Conservation (phyloP, 495 filamentous ascomycete genomes). For the Wilcoxina mikolae region DNA sequence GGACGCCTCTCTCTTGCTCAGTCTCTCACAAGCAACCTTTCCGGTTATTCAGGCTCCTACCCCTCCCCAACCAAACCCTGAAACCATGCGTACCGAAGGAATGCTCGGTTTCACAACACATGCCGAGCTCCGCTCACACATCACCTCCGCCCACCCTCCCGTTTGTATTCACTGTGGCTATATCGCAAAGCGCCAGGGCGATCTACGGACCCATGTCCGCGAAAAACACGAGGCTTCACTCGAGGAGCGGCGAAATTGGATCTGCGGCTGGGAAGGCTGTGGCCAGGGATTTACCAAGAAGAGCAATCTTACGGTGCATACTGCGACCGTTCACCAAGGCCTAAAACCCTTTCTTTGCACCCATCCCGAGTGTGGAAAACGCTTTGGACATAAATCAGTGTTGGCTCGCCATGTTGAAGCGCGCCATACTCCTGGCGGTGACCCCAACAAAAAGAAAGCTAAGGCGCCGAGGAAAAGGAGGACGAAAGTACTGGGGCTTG, state of each 20-base stretch:
- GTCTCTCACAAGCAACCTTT: constrained; percentile 2
- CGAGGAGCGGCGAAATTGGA: constrained; percentile 46
- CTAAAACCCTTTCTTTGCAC: constrained; percentile 24
- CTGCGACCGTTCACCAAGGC: constrained; percentile 58
- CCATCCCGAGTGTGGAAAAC: constrained; percentile 12
- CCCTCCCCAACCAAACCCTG: background rate
- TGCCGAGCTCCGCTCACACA: constrained; percentile 53
- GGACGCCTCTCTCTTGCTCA: constrained; percentile 3
- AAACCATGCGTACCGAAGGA: constrained; percentile 13
- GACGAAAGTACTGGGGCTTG: constrained; percentile 8
- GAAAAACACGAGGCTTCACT: constrained; percentile 48
- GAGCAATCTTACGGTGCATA: constrained; percentile 65
- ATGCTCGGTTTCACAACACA: constrained; percentile 54
- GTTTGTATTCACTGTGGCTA: constrained; percentile 58
- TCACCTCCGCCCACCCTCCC: constrained; percentile 53
- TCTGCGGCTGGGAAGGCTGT: constrained; percentile 44
- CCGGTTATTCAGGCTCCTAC: background rate
- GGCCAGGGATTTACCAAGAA: constrained; percentile 56
- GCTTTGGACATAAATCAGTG: constrained; percentile 21
- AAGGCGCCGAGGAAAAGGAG: background rate
- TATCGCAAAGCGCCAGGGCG: constrained; percentile 43
- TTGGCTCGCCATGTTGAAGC: constrained; percentile 15
- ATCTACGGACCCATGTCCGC: constrained; percentile 55
- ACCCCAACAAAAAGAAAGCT: background rate
- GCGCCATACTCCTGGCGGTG: constrained; percentile 2